Conservation (phyloP, 176 grass and related monocot species). For the Alopecurus myosuroides region DNA sequence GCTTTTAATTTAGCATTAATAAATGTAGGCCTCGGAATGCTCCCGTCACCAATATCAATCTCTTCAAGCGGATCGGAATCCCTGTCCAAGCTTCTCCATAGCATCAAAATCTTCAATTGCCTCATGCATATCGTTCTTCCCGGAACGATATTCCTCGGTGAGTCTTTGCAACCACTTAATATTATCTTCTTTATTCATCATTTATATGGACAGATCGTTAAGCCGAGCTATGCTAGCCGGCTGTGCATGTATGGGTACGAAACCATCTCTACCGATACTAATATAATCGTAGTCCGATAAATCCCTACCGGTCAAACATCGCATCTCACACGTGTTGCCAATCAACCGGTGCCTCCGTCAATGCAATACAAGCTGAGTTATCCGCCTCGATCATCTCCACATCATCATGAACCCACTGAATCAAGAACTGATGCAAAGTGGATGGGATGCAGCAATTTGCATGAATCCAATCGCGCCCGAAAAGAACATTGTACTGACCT, state of each 20-base stretch:
- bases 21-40: neutral
- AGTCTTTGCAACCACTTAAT: neutral
- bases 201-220: neutral
- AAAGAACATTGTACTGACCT: neutral
- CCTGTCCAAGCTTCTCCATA: neutral
- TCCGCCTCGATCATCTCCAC: conserved; percentile 1
- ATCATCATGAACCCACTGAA: neutral
- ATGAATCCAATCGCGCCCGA: neutral
- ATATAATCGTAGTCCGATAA: neutral
- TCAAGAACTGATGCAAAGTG: neutral
- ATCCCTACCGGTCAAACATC: neutral
- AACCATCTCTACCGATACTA: neutral
- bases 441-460: neutral
- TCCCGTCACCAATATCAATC: neutral
- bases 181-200: neutral
- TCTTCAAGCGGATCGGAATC: neutral
- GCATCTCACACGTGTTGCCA: neutral
- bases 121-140: neutral
- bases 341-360: neutral
- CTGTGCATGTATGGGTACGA: neutral
- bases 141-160: neutral
- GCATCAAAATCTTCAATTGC: neutral
- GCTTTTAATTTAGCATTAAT: neutral
- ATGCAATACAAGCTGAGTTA: neutral
- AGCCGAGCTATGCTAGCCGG: neutral